phyloP scores from a whole-genome alignment of 768 basidiomycete genomes.

The Termitomyces sp. region DNA sequence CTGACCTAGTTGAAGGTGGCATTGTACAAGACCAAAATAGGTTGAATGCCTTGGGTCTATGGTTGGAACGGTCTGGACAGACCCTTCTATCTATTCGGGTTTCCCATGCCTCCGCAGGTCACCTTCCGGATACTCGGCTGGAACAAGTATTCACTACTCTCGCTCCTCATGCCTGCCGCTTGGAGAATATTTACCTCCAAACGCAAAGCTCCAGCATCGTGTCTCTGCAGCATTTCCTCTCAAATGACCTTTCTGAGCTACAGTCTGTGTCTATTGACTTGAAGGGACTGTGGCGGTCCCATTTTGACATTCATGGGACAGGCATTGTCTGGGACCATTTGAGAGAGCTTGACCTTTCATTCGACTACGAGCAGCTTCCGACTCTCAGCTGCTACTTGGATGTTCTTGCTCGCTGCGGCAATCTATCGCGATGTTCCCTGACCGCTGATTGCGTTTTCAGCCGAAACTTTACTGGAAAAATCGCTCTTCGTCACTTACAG shows the following conservation, averaged over 20 bases:
- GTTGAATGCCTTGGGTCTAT: constrained; percentile 22
- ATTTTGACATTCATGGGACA: constrained; percentile 19
- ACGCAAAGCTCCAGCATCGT: constrained; percentile 24
- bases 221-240: constrained; percentile 17
- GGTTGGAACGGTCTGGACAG: constrained; percentile 31
- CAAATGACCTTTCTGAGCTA: constrained; percentile 22
- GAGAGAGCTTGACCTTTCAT: constrained; percentile 28
- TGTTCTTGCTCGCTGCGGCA: constrained; percentile 26
- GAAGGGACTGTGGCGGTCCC: constrained; percentile 18
- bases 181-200: constrained; percentile 28
- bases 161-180: constrained; percentile 28
- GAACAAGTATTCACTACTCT: constrained; percentile 23
- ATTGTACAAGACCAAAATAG: constrained; percentile 12
- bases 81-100: constrained; percentile 27
- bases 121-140: constrained; percentile 16
- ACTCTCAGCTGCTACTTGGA: constrained; percentile 29
- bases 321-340: constrained; percentile 36
- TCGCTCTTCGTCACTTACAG: constrained; percentile 25
- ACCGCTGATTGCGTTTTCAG: constrained; percentile 25
- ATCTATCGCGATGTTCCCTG: constrained; percentile 25
- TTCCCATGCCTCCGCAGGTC: constrained; percentile 17
- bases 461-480: not conserved
- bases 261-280: constrained; percentile 25
- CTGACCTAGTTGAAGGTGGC: constrained; percentile 10
- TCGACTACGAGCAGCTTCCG: constrained; percentile 25